Conservation (phyloP, 768 basidiomycete genomes). For the Coprinellus micaceus region DNA sequence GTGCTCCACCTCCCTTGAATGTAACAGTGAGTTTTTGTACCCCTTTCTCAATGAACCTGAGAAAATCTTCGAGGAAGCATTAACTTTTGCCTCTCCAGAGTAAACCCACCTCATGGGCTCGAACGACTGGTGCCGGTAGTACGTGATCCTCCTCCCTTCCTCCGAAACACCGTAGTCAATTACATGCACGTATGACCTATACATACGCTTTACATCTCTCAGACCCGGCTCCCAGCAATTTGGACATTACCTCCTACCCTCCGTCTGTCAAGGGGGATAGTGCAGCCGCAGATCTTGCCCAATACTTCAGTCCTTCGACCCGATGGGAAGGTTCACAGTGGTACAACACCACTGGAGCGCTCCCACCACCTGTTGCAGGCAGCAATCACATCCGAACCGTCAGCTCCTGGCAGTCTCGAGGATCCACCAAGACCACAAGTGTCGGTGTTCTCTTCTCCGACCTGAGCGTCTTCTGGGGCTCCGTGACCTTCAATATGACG, state of each 20-base stretch:
- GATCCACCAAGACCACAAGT: slow-evolving; percentile 26
- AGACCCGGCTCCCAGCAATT: slow-evolving; percentile 9
- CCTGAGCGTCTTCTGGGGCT: slow-evolving; percentile 48
- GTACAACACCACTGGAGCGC: slow-evolving; percentile 15
- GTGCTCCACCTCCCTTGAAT: slow-evolving; percentile 6
- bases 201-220: slow-evolving; percentile 13
- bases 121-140: slow-evolving; percentile 16
- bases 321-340: slow-evolving; percentile 44
- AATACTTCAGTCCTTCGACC: slow-evolving; percentile 40
- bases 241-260: slow-evolving; percentile 21
- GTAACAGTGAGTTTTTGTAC: slow-evolving; percentile 11
- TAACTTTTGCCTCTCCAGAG: slow-evolving; percentile 14
- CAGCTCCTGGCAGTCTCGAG: slow-evolving; percentile 26
- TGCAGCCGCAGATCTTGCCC: slow-evolving; percentile 39
- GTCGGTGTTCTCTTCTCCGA: slow-evolving; percentile 45
- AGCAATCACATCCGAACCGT: slow-evolving; percentile 23
- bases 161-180: slow-evolving; percentile 33
- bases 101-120: slow-evolving; percentile 24
- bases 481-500: slow-evolving; percentile 33
- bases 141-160: slow-evolving; percentile 20
- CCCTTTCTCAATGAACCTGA: background rate
- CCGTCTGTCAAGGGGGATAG: slow-evolving; percentile 13
- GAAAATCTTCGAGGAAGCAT: background rate
- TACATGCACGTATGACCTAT: slow-evolving; percentile 27
- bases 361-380: slow-evolving; percentile 29